Percentiles rank a stretch among this genome's conserved stretches.
phyloP scores from a whole-genome alignment of 768 basidiomycete genomes.

The Termitomyces sp. region DNA sequence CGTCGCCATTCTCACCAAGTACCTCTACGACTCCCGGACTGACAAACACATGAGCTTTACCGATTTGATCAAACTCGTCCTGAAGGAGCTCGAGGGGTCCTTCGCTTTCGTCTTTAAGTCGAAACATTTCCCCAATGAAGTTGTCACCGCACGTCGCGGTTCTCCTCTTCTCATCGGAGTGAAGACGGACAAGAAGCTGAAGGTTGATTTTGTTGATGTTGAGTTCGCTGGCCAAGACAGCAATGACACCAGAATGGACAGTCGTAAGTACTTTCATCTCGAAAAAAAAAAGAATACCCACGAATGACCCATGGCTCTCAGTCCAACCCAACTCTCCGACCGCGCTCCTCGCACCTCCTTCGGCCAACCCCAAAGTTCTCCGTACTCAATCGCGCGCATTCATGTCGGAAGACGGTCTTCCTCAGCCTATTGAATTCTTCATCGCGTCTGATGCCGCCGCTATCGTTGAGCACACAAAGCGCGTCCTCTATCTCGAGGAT shows the following conservation, averaged over 20 bases:
- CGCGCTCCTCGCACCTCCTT: conserved; percentile 62
- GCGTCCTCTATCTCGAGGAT: conserved; percentile 97
- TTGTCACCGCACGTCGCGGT: conserved; percentile 94
- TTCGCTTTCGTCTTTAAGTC: conserved; percentile 99
- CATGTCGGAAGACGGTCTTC: conserved; percentile 97
- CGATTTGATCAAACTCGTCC: conserved; percentile 87
- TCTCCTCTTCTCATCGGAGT: conserved; percentile 96
- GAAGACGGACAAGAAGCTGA: conserved; percentile 99
- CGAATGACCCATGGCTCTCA: conserved; percentile 10
- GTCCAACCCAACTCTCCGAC: conserved; percentile 52
- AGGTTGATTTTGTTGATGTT: conserved; percentile 99
- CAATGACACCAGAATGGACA: conserved; percentile 34
- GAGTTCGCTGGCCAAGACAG: conserved; percentile 81
- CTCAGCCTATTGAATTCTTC: conserved; percentile 99
- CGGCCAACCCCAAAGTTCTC: conserved; percentile 70
- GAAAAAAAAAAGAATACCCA: conserved; percentile 1
- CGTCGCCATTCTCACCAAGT: conserved; percentile 93
- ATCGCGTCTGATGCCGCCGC: conserved; percentile 97
- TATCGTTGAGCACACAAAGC: conserved; percentile 97
- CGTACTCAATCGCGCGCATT: conserved; percentile 97
- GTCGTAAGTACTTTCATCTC: conserved; percentile 28
- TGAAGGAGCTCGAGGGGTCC: conserved; percentile 97
- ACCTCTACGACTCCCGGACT: conserved; percentile 91
- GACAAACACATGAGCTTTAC: conserved; percentile 87
- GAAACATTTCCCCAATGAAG: conserved; percentile 89